Conservation (phyloP, 441 rosid species). For the Brassica hybrid region DNA sequence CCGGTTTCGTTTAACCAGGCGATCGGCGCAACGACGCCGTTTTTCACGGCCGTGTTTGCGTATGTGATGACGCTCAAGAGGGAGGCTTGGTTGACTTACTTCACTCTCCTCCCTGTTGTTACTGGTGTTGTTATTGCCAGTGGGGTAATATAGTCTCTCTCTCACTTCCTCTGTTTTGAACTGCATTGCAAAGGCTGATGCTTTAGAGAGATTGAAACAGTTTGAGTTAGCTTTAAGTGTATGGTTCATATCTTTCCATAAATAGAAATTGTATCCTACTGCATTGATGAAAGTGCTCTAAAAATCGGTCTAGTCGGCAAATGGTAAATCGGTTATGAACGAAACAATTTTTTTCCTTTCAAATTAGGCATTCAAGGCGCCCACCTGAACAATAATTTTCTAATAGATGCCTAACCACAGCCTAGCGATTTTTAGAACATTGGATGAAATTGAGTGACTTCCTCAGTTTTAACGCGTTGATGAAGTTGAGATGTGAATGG, state of each 20-base stretch:
- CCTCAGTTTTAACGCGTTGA: too few relatives aligned
- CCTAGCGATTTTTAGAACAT: too few relatives aligned
- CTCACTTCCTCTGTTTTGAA: too few relatives aligned
- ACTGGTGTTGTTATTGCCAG: constrained; percentile 91
- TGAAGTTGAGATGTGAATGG: too few relatives aligned
- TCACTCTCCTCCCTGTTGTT: constrained; percentile 84
- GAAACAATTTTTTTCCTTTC: too few relatives aligned
- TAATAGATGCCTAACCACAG: too few relatives aligned
- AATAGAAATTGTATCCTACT: neutral
- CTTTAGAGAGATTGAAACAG: neutral
- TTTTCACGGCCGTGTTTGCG: constrained; percentile 90
- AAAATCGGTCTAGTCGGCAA: too few relatives aligned
- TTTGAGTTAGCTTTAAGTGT: neutral
- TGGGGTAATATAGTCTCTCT: constrained; percentile 56
- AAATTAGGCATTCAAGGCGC: too few relatives aligned
- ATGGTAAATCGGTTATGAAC: too few relatives aligned
- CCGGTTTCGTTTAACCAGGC: constrained; percentile 94
- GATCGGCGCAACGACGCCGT: constrained; percentile 92
- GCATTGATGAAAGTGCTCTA: too few relatives aligned
- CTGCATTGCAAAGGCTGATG: neutral
- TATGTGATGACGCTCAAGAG: constrained; percentile 80
- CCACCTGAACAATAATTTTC: too few relatives aligned
- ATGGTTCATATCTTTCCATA: neutral
- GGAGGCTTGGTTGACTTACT: constrained; percentile 92
- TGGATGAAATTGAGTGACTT: too few relatives aligned